phyloP scores from a whole-genome alignment of 306 rosid genomes.

The Dryas alaskensis region DNA sequence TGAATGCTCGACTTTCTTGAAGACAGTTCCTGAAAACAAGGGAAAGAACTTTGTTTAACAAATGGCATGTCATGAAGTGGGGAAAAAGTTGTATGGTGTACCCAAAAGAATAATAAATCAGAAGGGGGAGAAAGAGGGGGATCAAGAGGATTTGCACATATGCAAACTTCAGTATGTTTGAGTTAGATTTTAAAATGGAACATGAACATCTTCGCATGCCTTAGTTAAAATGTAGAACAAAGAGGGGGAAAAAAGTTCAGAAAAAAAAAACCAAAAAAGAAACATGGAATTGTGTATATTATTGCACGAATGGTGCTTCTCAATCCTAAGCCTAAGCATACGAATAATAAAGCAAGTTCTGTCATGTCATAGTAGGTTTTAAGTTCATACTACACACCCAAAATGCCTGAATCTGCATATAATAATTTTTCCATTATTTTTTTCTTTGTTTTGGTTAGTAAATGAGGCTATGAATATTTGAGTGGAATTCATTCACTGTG shows the following conservation, averaged over 20 bases:
- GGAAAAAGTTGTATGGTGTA: not conserved
- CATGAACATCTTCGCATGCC: no score
- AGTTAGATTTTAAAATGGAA: no score
- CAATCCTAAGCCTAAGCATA: no score
- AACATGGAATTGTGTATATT: no score
- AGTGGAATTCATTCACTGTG: not conserved
- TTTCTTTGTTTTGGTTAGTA: not conserved
- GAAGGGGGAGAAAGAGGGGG: not conserved
- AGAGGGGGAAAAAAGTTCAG: no score
- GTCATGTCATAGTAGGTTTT: no score
- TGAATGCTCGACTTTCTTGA: conserved; percentile 72
- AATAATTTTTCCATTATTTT: not conserved
- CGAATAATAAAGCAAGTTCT: no score
- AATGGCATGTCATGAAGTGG: conserved; percentile 10
- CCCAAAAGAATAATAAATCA: not conserved
- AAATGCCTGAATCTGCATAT: not conserved
- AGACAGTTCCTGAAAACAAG: conserved; percentile 60
- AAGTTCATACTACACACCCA: not conserved
- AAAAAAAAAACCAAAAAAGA: no score
- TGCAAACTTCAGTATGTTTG: not conserved
- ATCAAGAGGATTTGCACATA: not conserved
- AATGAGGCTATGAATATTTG: not conserved
- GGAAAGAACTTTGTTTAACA: conserved; percentile 29
- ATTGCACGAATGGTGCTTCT: no score
- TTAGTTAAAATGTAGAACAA: no score